Evolutionary conservation across 2,329 filamentous ascomycete species (phyloP).

Genomic region (Zelopaecilomyces penicillatus): DNA sequence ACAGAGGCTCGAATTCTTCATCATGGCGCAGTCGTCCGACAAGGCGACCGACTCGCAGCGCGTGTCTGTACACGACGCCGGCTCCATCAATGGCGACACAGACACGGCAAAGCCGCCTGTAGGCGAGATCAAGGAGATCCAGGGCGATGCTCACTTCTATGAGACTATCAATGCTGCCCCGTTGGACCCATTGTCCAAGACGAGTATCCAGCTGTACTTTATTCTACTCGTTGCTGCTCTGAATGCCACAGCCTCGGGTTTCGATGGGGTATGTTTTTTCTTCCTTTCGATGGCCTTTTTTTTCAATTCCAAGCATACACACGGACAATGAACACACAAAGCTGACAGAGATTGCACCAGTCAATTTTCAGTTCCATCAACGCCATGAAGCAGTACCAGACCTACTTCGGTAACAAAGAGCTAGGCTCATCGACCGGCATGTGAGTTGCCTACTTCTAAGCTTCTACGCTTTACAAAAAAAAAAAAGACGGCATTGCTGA

Average conservation of each 20-base stretch:
- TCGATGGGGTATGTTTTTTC: constrained; percentile 23
- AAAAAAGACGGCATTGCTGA: not conserved
- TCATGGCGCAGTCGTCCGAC: too few species aligned
- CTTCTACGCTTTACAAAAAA: not conserved
- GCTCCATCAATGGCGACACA: constrained; percentile 10
- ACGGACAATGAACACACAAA: not conserved
- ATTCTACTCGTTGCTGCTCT: constrained; percentile 28
- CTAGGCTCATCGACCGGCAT: constrained; percentile 22
- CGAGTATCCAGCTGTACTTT: constrained; percentile 27
- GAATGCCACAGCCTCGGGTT: constrained; percentile 30
- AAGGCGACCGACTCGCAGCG: constrained; percentile 2
- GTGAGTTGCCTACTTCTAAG: constrained; percentile 7
- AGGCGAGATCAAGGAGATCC: constrained; percentile 18
- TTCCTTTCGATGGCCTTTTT: not conserved
- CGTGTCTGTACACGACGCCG: constrained; percentile 6
- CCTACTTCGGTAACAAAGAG: constrained; percentile 19
- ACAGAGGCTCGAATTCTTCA: too few species aligned
- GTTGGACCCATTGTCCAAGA: constrained; percentile 23
- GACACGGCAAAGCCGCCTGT: constrained; percentile 11
- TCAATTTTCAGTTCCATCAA: constrained; percentile 24
- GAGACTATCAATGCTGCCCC: constrained; percentile 20
- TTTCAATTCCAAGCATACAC: too few species aligned
- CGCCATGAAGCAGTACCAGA: constrained; percentile 22
- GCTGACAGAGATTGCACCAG: constrained; percentile 3
- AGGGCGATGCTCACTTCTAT: constrained; percentile 19